Base-by-base conservation (phyloP, 208 protist genomes). In the Acanthamoeba rhysodes region DNA sequence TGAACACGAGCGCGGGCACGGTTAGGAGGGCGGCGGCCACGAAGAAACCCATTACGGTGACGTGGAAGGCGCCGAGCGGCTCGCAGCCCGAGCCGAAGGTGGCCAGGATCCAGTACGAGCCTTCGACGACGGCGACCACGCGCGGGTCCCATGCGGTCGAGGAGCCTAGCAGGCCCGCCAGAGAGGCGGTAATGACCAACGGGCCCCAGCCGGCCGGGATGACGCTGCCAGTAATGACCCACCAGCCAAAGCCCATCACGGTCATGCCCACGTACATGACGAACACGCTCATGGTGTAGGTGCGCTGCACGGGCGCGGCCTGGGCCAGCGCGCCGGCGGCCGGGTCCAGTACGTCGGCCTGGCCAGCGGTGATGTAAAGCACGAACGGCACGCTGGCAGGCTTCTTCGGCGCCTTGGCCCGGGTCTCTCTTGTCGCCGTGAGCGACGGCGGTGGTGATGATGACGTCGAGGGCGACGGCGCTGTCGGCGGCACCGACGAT, bases 111-210 rank as follows among this genome's bases (percentile, higher is more conserved):
- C 87, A 93, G 45, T 93, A 27, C 22, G 87, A 37, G 24, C 37
- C 87, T 10, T 93, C 64, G 27, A 93, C 62, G 64, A 93, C 4
- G 24, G 87, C 22, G n/a, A 90, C 80, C 27, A 90, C 80, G 55
- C 50, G 55, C n/a, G 50, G 50, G 53, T 90, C 50, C 80, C 80
- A 90, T 9, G 45, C 37, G 7, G 80, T 66, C 24, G 29, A 24
- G 50, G 80, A 0, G 7, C 64, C 50, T 29, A 90, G 4, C 50
- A 66, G n/a, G 29, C 80, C 55, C 20, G 80, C 80, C 27, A 90
- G 53, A 0, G 55, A 29, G 29, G 80, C 80, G 18, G 80, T 90
- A 53, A 90, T 76, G 59, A 76, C 87, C 0, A 93, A 57, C 14
- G 62, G n/a, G 0, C 87, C 87, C 87, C 87, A 93, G 20, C 22